Base-by-base conservation (phyloP, 1,139 yeast species). In the Candida tropicalis region DNA sequence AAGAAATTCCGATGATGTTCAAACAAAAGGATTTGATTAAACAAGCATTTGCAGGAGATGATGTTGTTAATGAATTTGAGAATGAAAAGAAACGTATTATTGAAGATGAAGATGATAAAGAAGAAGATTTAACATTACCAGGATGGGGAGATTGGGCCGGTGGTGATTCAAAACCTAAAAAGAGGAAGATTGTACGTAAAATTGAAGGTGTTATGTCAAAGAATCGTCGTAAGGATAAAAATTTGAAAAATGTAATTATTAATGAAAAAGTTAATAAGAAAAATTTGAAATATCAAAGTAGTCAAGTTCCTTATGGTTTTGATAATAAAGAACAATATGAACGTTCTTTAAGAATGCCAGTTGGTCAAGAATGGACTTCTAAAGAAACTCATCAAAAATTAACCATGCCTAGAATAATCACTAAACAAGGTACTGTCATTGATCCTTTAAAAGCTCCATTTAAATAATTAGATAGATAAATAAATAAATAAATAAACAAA, bases 41-140 rank as follows among this genome's bases (percentile, higher is more conserved):
- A 50, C 86, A 91, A 58, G 99, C 99, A 0, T 93, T 93, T 73
- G 98, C 97, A 2, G 98, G 98, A 18, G 99, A 93, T 65, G 95
- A 93, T 59, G 85, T 82, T n/a, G 85, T 84, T 16, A 76, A 77
- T 15, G 96, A 90, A 52, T 90, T 90, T 59, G 79, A 77, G 48
- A 81, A 75, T 17, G 96, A 87, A 54, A 93, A 93, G 68, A 71
- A 72, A 45, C 74, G 79, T 51, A 78, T 78, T n/a, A 72, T 77
- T 5, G 77, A 70, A 41, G 93, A 86, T 38, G 98, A 93, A 64
- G 98, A 82, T 47, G 97, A 93, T 62, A 77, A 88, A 60, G 90
- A 84, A 55, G 84, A 85, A 48, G 97, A 91, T 60, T 67, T 84
- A 41, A 85, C 96, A 0, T 66, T 91, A 40, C 98, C 98, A 3